phyloP scores from a whole-genome alignment of 306 rosid genomes.

The Fagus crenata region DNA sequence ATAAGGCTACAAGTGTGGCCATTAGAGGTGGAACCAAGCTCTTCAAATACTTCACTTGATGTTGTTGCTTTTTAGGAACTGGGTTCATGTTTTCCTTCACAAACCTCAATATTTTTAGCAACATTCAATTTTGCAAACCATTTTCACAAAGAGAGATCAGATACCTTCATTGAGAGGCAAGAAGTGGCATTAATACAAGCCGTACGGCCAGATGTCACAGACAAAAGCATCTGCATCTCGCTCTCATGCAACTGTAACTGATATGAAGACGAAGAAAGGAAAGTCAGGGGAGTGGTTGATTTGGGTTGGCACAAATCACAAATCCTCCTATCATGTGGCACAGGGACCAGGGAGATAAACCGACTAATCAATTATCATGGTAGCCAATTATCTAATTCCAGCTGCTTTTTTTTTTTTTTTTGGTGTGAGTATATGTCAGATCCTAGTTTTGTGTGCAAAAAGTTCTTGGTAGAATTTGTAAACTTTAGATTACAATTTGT shows the following conservation, averaged over 20 bases:
- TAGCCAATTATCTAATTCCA: no score
- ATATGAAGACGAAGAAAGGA: not conserved
- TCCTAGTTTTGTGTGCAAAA: no score
- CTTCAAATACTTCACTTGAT: slow-evolving; percentile 34
- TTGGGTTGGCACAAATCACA: no score
- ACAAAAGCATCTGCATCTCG: slow-evolving; percentile 48
- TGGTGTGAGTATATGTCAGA: no score
- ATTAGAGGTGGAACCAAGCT: slow-evolving; percentile 56
- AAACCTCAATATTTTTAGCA: not conserved
- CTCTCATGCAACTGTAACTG: not conserved
- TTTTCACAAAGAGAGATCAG: not conserved
- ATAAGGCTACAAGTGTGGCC: slow-evolving; percentile 53
- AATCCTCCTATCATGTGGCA: no score
- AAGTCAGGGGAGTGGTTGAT: no score
- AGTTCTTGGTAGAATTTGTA: no score
- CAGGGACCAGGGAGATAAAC: no score
- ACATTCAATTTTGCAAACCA: not conserved
- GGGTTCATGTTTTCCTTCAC: slow-evolving; percentile 34
- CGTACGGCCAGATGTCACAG: slow-evolving; percentile 32
- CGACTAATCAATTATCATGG: no score
- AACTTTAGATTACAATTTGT: no score
- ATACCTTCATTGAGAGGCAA: slow-evolving; percentile 40
- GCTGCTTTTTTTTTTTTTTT: no score
- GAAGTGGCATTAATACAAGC: slow-evolving; percentile 10
- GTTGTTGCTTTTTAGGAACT: slow-evolving; percentile 22